Base-by-base conservation (phyloP, 176 grass and related monocot species). In the Zoysia pacifica region DNA sequence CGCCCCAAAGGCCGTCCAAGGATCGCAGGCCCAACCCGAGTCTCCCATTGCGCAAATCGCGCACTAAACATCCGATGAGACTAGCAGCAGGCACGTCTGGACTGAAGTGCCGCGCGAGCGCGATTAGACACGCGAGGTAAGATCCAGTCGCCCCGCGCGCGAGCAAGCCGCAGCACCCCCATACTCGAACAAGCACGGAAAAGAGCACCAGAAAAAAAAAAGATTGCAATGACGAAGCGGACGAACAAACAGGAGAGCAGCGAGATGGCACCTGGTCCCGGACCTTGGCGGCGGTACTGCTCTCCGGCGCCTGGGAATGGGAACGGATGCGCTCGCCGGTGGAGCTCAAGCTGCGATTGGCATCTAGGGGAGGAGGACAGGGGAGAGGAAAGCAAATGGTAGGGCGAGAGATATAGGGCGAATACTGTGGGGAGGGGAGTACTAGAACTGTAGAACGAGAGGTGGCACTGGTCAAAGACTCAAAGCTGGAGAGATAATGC, bases 391-490 rank as follows among this genome's bases (percentile, higher is more conserved):
- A 68, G 72, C 81, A 50, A 40, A 72, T 59, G 74, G 79, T 8
- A 59, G 59, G 79, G 65, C 38, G 42, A 11, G 55, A 84, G 74
- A 87, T 84, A 85, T 82, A 87, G 67, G 41, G 85, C 48, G 52
- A 69, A 49, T 45, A 6, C 16, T 14, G 70, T 51, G 51, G 67
- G 19, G 70, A 62, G 52, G 19, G 51, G 38, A 39, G 14, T 5
- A 55, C 15, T 10, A 77, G 41, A 15, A 74, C 28, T 28, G 28
- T 28, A 62, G 56, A 46, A 44, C 45, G 79, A 50, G 79, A 63
- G 80, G 74, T 28, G 56, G 86, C 91, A 90, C 82, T 72, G 76
- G 94, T 97, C 94, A 94, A 97, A 94, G 91, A 73, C 91, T 97
- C 94, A 94, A 97, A 94, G 91, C 38, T 70, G 5, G 54, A 68